These are phyloP conservation scores for Daldinia decipiens DNA, from an alignment of 495 filamentous ascomycete genomes.

Conservation along the genomic window DNA sequence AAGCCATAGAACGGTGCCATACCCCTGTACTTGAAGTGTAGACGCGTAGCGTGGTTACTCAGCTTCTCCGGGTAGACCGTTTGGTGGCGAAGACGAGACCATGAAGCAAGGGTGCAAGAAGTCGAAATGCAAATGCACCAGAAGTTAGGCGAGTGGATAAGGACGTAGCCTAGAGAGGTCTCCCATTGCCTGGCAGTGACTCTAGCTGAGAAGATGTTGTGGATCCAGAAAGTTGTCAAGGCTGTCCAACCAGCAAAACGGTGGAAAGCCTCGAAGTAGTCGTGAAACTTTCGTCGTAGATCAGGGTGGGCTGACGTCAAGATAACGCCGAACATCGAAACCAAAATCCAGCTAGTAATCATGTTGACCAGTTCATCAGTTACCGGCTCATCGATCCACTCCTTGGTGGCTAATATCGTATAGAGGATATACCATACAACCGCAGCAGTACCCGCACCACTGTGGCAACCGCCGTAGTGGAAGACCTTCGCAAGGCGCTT, in stretches of 20 bases:
- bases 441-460: constrained; percentile 73
- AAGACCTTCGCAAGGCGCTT: constrained; percentile 76
- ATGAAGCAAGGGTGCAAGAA: constrained; percentile 70
- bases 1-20: constrained; percentile 62
- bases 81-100: constrained; percentile 71
- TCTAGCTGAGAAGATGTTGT: constrained; percentile 69
- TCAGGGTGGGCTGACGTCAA: constrained; percentile 60
- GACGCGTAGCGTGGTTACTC: constrained; percentile 74
- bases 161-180: constrained; percentile 51
- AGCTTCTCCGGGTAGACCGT: constrained; percentile 69
- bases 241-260: constrained; percentile 73
- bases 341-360: constrained; percentile 56
- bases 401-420: constrained; percentile 59
- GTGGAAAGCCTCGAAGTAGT: constrained; percentile 74
- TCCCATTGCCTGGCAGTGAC: constrained; percentile 63
- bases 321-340: constrained; percentile 54
- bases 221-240: constrained; percentile 70
- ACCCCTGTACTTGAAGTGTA: constrained; percentile 72
- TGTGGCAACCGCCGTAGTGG: constrained; percentile 81
- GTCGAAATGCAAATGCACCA: constrained; percentile 74
- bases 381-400: constrained; percentile 50
- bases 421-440: constrained; percentile 73
- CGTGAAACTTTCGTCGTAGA: constrained; percentile 65
- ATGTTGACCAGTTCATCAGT: constrained; percentile 47
- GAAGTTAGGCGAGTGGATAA: constrained; percentile 68